phyloP scores from a whole-genome alignment of 306 rosid species.

The Phaseolus lunatus region DNA sequence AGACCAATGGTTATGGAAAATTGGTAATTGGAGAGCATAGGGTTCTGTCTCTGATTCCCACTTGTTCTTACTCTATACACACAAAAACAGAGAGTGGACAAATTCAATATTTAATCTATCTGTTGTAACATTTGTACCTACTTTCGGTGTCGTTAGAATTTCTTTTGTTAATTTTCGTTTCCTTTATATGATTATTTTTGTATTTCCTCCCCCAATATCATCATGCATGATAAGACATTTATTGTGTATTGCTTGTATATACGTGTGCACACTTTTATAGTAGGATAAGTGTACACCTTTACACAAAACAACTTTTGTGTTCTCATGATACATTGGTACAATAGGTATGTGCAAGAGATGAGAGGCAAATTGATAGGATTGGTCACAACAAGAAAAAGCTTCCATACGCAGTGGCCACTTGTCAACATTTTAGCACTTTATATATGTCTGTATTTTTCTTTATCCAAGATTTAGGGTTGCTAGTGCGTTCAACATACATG shows the following conservation, averaged over 20 bases:
- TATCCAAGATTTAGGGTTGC: not conserved
- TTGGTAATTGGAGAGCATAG: slow-evolving; percentile 49
- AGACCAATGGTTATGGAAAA: slow-evolving; percentile 55
- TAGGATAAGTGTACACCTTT: too few species aligned
- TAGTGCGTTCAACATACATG: not conserved
- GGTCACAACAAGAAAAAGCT: not conserved
- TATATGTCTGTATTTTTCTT: too few species aligned
- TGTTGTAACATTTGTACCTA: slow-evolving; percentile 22
- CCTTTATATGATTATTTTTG: not conserved
- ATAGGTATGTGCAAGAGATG: too few species aligned
- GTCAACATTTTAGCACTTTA: not conserved
- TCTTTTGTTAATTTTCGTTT: not conserved
- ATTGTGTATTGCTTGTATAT: too few species aligned
- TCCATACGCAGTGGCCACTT: not conserved
- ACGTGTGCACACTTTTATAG: too few species aligned
- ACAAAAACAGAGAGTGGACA: slow-evolving; percentile 19
- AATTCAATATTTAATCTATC: slow-evolving; percentile 34
- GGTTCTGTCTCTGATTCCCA: slow-evolving; percentile 62
- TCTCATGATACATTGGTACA: too few species aligned
- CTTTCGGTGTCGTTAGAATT: not conserved
- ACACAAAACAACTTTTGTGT: too few species aligned
- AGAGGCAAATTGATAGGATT: too few species aligned
- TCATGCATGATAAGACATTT: too few species aligned
- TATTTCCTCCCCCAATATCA: too few species aligned
- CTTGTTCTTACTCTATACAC: slow-evolving; percentile 29